Evolutionary conservation across 2,329 filamentous ascomycete genomes (phyloP), one percentile per base, ranked within the genome.

Genomic region (Penicillium sp.): DNA sequence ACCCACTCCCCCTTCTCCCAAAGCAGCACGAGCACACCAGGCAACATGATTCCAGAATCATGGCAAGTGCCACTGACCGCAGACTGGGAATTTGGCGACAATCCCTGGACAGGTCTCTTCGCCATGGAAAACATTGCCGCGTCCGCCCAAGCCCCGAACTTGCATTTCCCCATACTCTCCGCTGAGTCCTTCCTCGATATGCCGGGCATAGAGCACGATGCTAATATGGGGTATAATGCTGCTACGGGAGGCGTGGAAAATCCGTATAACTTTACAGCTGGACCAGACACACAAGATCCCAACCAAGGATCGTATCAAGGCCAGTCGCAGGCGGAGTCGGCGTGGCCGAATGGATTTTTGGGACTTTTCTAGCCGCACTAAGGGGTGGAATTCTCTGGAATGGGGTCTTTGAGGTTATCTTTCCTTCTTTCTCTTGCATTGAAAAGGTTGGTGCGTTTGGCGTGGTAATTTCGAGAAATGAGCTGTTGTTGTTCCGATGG

Each of bases 11-110:
- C 62, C 33, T 57, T 61, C 61, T 69, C 63, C 63, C 70, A 56
- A 62, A 60, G 29, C 52, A 56, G 53, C 45, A 42, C 29, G 26
- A 53, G 42, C 28, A 45, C 57, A 50, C 33, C 26, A 53, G 36
- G 36, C 36, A 38, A 38, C 44, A 52, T 53, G 15, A 60, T 68
- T 42, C 65, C 66, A 59, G 91, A 96, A 70, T 74, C 96, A 31
- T 97, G 93, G 84, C 87, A 91, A 69, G 84, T 96, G 79, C 91
- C 92, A 0, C 90, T 95, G 82, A 90, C 88, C 7, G 80, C 95
- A 16, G 91, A 96, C 66, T 95, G 90, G 90, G 89, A 86, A 51
- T 58, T 67, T 33, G 59, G 64, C 18, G 56, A 59, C 8, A 64
- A 68, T 12, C 54, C 66, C 34, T 62, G 66, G 38, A 48, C 56